Conservation (phyloP, 2,329 filamentous ascomycete genomes). For the Fusarium gaditjirri region DNA sequence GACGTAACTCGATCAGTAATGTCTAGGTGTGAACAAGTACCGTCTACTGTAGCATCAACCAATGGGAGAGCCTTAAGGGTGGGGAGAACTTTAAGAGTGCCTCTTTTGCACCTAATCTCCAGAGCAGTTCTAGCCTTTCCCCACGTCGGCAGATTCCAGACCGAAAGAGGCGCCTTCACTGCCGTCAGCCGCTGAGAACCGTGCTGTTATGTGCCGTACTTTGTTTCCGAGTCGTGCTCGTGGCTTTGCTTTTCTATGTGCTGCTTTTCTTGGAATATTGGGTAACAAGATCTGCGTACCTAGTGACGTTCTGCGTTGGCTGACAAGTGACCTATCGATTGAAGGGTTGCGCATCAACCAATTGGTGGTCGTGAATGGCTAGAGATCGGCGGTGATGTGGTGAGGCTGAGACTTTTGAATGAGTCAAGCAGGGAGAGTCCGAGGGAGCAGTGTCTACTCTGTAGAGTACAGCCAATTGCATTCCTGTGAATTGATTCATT, state of each 20-base stretch:
- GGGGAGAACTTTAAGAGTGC: constrained; percentile 5
- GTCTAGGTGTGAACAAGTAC: not conserved
- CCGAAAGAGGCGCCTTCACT: not conserved
- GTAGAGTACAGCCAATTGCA: not conserved
- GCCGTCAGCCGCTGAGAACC: constrained; percentile 4
- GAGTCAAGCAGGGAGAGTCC: constrained; percentile 17
- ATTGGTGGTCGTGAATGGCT: not conserved
- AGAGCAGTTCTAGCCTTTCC: not conserved
- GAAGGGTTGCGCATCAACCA: not conserved
- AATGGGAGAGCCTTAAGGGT: constrained; percentile 8
- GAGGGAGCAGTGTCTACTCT: not conserved
- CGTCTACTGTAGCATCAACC: not conserved
- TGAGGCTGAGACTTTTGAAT: constrained; percentile 20
- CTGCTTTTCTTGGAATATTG: not conserved
- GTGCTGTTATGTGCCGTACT: not conserved
- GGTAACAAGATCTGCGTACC: constrained; percentile 11
- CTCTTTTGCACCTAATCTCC: not conserved
- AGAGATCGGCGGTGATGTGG: not conserved
- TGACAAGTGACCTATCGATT: not conserved
- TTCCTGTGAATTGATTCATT: not conserved
- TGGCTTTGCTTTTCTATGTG: not conserved
- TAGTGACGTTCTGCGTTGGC: not conserved
- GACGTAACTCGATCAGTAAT: not conserved
- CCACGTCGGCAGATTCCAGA: constrained; percentile 10
- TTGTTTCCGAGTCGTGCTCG: not conserved